Conservation (phyloP, 257 asterid genomes). For the Solanum tarijense region DNA sequence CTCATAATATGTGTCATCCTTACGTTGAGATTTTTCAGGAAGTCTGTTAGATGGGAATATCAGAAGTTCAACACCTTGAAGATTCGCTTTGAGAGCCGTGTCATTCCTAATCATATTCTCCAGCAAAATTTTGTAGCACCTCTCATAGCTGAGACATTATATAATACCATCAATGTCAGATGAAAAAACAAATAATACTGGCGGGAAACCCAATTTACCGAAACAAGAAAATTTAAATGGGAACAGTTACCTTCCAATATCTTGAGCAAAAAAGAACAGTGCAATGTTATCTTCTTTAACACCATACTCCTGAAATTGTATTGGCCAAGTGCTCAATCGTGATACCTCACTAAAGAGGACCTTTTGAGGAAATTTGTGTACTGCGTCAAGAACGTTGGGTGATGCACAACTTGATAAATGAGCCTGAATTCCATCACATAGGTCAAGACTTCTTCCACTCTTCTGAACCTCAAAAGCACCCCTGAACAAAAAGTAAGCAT, state of each 20-base stretch:
- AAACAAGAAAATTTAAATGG: conserved; percentile 3
- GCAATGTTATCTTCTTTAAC: conserved; percentile 71
- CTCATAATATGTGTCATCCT: conserved; percentile 12
- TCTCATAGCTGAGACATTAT: conserved; percentile 55
- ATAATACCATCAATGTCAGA: conserved; percentile 11
- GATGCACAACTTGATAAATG: conserved; percentile 75
- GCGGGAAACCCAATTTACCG: neutral
- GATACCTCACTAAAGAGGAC: conserved; percentile 60
- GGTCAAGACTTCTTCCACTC: conserved; percentile 34
- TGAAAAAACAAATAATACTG: neutral
- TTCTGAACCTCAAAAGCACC: conserved; percentile 68
- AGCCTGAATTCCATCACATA: conserved; percentile 79
- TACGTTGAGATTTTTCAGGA: conserved; percentile 73
- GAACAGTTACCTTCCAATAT: conserved; percentile 49
- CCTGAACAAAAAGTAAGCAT: conserved; percentile 31
- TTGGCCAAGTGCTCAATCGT: conserved; percentile 78
- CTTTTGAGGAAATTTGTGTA: conserved; percentile 45
- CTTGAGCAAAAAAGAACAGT: conserved; percentile 77
- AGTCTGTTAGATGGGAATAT: conserved; percentile 83
- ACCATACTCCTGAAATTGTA: conserved; percentile 77
- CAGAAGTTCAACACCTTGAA: conserved; percentile 75
- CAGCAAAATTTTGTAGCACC: conserved; percentile 57
- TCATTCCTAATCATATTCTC: conserved; percentile 78
- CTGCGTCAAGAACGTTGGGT: conserved; percentile 50
- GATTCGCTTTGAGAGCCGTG: conserved; percentile 66